Evolutionary conservation across 805 yeast genomes (phyloP), one percentile per base, ranked within the genome.

Genomic region (Wickerhamomyces canadensis): DNA sequence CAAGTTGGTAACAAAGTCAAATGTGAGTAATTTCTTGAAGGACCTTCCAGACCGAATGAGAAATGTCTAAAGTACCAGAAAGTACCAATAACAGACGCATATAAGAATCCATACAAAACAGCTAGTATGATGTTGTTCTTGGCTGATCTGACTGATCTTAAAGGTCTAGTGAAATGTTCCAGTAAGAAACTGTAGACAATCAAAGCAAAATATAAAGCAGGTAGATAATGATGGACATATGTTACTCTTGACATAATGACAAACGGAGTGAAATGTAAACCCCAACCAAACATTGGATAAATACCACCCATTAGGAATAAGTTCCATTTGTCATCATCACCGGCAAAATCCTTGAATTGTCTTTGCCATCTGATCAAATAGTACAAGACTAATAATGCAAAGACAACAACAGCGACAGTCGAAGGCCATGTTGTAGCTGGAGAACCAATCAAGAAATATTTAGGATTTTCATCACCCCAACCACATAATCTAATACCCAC

Each of bases 201-300:
- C 60, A 80, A 64, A 35, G 87, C 86, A 59, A 84, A 84, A 61
- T 84, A 84, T 47, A 84, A 66, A 0, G 93, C 89, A 33, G 95
- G 95, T 54, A 83, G 67, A 59, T 84, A 84, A 64, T 84, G 95
- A 58, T 84, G 95, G 31, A 82, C 86, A 52, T 84, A 84, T 0
- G 91, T 82, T 48, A 84, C 93, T 69, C 95, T 75, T 13, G 87
- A 82, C 95, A 84, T 84, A 35, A 84, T 66, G 23, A 77, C 73
- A 49, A 84, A 84, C 22, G 95, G 91, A 55, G 74, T 57, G 59
- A 67, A 84, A 58, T 84, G 93, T 57, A 83, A 66, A 26, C 84
- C 78, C 88, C 91, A 84, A 11, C 86, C 93, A 35, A 84, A 62
- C 73, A 84, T 72, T 35, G 95, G 95, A 52, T 78, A 77, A 31